Percentiles rank a stretch among this genome's conserved stretches.
phyloP scores from a whole-genome alignment of 495 filamentous ascomycete genomes.

The Podospora sp. region DNA sequence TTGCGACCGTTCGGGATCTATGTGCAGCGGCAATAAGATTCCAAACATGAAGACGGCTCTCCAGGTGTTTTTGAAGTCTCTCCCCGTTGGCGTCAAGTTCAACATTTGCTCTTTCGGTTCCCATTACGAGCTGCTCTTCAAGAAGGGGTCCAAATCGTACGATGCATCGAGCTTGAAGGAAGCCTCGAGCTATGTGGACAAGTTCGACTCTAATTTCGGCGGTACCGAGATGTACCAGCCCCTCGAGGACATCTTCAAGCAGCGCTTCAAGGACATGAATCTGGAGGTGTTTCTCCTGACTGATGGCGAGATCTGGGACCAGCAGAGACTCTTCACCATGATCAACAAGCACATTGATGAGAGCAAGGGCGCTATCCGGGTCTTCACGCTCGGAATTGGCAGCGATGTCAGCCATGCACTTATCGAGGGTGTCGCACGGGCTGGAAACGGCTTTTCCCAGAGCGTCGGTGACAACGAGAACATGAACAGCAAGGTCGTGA shows the following conservation, averaged over 20 bases:
- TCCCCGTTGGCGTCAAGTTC: constrained; percentile 68
- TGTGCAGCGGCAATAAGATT: constrained; percentile 55
- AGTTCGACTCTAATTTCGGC: constrained; percentile 59
- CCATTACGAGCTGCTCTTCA: constrained; percentile 59
- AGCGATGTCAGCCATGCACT: constrained; percentile 61
- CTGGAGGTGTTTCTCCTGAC: constrained; percentile 71
- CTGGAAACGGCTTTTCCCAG: constrained; percentile 70
- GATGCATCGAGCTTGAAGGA: constrained; percentile 50
- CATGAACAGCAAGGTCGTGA: constrained; percentile 64
- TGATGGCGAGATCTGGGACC: constrained; percentile 69
- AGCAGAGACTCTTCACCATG: constrained; percentile 57
- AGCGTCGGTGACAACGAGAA: constrained; percentile 59
- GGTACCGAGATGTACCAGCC: constrained; percentile 68
- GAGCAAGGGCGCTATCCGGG: constrained; percentile 55
- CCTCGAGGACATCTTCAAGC: constrained; percentile 54
- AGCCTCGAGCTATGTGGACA: constrained; percentile 53
- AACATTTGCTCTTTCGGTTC: constrained; percentile 75
- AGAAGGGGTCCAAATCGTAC: constrained; percentile 55
- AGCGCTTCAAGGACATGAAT: constrained; percentile 52
- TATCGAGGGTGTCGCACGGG: constrained; percentile 67
- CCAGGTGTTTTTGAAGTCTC: constrained; percentile 67
- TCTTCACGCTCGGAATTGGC: constrained; percentile 71
- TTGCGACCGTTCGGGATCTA: constrained; percentile 69
- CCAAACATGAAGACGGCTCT: constrained; percentile 59
- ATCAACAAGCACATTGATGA: constrained; percentile 52